Percentiles rank a stretch among this genome's conserved stretches.
Evolutionary conservation across 768 basidiomycete species (phyloP).

Genomic region (Lyophyllum atratum): DNA sequence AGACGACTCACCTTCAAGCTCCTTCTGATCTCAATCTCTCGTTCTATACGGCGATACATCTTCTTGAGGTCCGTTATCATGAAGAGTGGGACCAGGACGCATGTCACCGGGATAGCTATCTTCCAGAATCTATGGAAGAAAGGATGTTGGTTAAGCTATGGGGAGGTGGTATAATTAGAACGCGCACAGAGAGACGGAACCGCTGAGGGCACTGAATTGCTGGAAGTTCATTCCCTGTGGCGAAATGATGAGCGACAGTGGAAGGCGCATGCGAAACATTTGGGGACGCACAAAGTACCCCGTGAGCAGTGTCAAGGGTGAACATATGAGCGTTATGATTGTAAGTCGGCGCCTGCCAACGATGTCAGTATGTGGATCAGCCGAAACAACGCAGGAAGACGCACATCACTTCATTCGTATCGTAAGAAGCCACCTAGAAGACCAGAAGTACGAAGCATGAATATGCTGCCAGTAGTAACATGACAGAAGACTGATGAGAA

Average conservation of each 20-base stretch:
- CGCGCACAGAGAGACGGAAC: constrained; percentile 50
- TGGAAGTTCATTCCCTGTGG: constrained; percentile 68
- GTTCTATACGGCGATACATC: constrained; percentile 47
- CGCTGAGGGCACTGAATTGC: constrained; percentile 48
- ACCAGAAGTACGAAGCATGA: background rate
- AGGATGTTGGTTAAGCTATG: background rate
- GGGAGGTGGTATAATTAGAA: background rate
- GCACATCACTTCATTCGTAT: constrained; percentile 73
- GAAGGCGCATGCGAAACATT: background rate
- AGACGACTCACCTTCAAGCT: background rate
- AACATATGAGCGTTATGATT: constrained; percentile 68
- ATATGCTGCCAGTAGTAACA: background rate
- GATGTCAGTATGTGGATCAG: background rate
- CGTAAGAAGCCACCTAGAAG: constrained; percentile 61
- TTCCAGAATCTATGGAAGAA: constrained; percentile 59
- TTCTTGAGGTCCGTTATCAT: constrained; percentile 50
- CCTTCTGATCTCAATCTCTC: constrained; percentile 34
- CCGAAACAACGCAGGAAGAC: constrained; percentile 15
- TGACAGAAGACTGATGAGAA: background rate
- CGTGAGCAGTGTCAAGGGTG: constrained; percentile 69
- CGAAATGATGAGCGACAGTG: background rate
- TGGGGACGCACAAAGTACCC: constrained; percentile 54
- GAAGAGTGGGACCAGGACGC: constrained; percentile 53
- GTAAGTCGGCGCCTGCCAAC: constrained; percentile 60
- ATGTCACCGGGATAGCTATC: constrained; percentile 62